Percentiles rank a stretch among this genome's conserved stretches.
These are phyloP conservation scores for Lagerstroemia speciosa DNA, from an alignment of 345 rosid genomes.

Conservation along the genomic window DNA sequence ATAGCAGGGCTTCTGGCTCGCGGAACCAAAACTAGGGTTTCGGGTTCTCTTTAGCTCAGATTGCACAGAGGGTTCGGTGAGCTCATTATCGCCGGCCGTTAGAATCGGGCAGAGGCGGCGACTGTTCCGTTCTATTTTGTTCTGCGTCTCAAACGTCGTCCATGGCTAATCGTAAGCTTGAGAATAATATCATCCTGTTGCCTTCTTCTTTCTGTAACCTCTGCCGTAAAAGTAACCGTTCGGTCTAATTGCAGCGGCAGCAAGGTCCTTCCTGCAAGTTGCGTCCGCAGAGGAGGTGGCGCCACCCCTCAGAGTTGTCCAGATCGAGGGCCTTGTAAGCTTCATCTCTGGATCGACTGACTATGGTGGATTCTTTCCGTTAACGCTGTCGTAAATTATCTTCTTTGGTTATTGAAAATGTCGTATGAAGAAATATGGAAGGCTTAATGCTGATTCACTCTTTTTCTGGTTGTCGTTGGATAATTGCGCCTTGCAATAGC, in stretches of 20 bases:
- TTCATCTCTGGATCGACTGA: not conserved
- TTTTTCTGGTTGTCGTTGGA: not conserved
- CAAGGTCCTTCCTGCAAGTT: conserved; percentile 78
- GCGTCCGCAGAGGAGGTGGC: conserved; percentile 77
- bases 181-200: not conserved
- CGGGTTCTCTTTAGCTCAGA: not conserved
- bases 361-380: not conserved
- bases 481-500: not conserved
- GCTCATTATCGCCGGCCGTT: not conserved
- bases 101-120: not conserved
- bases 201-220: not conserved
- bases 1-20: not conserved
- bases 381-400: not conserved
- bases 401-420: too few relatives aligned
- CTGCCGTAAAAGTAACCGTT: not conserved
- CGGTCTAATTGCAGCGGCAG: conserved; percentile 22
- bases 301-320: conserved; percentile 90
- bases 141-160: not conserved
- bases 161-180: not conserved
- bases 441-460: not conserved
- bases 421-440: not conserved
- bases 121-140: not conserved
- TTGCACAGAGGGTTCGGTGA: not conserved
- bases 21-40: not conserved
- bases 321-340: conserved; percentile 93